phyloP scores from a whole-genome alignment of 805 yeast genomes.

The Metschnikowia colocasiae region DNA sequence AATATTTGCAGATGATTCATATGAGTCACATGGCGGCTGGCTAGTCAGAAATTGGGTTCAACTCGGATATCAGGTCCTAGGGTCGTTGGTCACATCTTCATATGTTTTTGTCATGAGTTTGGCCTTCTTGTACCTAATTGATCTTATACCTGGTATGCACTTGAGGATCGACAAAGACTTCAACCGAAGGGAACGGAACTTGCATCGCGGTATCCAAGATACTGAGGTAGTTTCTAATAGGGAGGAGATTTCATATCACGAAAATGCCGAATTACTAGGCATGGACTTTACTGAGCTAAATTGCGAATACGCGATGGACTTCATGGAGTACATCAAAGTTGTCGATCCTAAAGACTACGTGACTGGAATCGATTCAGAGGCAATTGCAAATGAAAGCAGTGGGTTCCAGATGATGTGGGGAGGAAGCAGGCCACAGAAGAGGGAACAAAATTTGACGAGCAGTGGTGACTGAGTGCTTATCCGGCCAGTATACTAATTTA shows the following conservation, averaged over 20 bases:
- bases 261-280: constrained; percentile 31
- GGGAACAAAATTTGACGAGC: background rate
- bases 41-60: constrained; percentile 38
- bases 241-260: constrained; percentile 12
- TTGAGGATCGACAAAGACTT: constrained; percentile 39
- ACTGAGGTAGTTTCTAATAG: background rate
- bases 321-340: constrained; percentile 37
- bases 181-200: constrained; percentile 28
- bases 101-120: constrained; percentile 35
- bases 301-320: constrained; percentile 40
- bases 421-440: background rate
- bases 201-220: constrained; percentile 5
- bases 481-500: background rate
- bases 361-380: constrained; percentile 15
- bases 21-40: constrained; percentile 41
- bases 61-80: constrained; percentile 38
- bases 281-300: constrained; percentile 38
- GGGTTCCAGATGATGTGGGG: constrained; percentile 1
- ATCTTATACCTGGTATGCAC: constrained; percentile 39
- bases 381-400: constrained; percentile 3
- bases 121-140: constrained; percentile 33
- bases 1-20: constrained; percentile 32
- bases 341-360: constrained; percentile 34
- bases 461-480: background rate
- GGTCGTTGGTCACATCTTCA: constrained; percentile 30